Evolutionary conservation across 225 moss, liverwort and hornwort genomes (phyloP), one percentile per base, ranked within the genome.

Genomic region (Polytrichum formosum): DNA sequence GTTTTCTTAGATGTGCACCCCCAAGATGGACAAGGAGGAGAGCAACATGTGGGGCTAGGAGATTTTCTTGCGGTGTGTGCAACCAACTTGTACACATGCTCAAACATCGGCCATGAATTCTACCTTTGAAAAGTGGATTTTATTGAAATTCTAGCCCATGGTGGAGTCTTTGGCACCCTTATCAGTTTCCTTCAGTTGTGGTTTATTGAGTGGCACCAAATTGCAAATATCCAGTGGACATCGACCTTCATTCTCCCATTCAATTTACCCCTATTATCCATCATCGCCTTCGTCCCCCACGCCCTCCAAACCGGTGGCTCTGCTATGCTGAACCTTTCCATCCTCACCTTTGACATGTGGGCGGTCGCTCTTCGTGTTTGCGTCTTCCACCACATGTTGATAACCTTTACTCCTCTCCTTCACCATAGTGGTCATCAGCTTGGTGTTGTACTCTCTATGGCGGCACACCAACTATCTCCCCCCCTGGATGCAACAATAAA

Each of bases 321-420:
- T 6, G 69, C 88, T 5, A 77, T 84, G 84, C 20, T 88, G 65
- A 88, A 88, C 70, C 67, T 88, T 30, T 88, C 88, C 1, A 62
- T 88, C 21, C 66, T 88, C 64, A 88, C 88, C 23, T 88, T 85
- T 63, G 88, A 88, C 54, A 82, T 88, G 84, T 88, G 79, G 69
- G 84, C 81, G 9, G 77, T 88, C 33, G 82, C 70, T 59, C 77
- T 88, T 26, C 77, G 84, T 7, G 64, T 70, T 27, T 54, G 82
- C 7, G 29, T 82, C 55, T 84, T 74, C 61, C 82, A 84, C 66
- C 78, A 88, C 20, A 7, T 37, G 67, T 67, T 5, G 67, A 67
- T 22, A 53, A 35, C 20, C 67, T 67, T 2, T 67, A 67, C 46
- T 67, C 23, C 2, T 67, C 23, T 35, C 67, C 13, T 67, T 67